phyloP scores from a whole-genome alignment of 2,329 filamentous ascomycete species.

The Fusarium pseudocircinatum region DNA sequence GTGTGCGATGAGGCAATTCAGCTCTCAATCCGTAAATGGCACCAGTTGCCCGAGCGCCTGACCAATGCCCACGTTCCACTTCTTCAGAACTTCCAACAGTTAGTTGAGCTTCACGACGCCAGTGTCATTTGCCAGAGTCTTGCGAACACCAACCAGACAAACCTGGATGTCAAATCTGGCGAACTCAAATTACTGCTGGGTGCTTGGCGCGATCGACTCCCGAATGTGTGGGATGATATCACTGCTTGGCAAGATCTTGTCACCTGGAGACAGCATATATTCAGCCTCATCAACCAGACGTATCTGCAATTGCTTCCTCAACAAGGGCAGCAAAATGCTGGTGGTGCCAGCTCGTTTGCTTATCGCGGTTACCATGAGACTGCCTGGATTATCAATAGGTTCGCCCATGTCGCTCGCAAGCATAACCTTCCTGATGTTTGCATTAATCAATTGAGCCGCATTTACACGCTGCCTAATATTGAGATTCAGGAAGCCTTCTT shows the following conservation, averaged over 20 bases:
- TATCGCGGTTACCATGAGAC: conserved; percentile 99
- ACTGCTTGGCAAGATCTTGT: conserved; percentile 99
- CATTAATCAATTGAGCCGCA: conserved; percentile 94
- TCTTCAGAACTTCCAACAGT: conserved; percentile 95
- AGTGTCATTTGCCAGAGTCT: conserved; percentile 96
- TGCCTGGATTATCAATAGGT: conserved; percentile 99
- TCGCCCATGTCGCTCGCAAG: conserved; percentile 96
- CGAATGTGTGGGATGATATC: conserved; percentile 99
- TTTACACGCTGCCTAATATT: conserved; percentile 98
- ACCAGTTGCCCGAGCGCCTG: conserved; percentile 92
- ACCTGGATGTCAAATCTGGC: conserved; percentile 92
- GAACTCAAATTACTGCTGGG: conserved; percentile 94
- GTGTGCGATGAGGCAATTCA: conserved; percentile 98
- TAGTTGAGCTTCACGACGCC: conserved; percentile 97
- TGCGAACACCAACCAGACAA: conserved; percentile 81
- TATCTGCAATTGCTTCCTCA: conserved; percentile 87
- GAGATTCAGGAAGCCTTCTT: conserved; percentile 99
- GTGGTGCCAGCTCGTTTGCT: conserved; percentile 86
- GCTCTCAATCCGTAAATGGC: conserved; percentile 97
- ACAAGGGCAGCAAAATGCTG: conserved; percentile 78
- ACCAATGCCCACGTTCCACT: conserved; percentile 96
- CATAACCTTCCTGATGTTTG: conserved; percentile 97
- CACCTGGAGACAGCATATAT: conserved; percentile 99
- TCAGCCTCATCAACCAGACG: conserved; percentile 93
- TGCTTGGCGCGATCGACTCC: conserved; percentile 93